Base-by-base conservation (phyloP, 2,329 filamentous ascomycete genomes). In the Botrytis medusae region DNA sequence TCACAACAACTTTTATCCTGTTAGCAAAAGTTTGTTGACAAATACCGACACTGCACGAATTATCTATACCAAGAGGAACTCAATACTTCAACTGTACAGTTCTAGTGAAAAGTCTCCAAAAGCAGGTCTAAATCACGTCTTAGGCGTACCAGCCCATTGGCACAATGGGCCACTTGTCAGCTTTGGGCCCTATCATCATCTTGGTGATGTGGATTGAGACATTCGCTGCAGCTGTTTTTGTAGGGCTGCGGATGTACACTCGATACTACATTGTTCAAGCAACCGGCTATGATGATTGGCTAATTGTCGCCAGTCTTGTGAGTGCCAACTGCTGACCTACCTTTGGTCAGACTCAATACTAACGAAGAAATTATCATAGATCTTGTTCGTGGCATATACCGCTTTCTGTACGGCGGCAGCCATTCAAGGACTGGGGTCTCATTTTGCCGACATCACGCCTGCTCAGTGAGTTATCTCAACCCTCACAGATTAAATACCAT, bases 181-280 rank as follows among this genome's bases (percentile, higher is more conserved):
- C 14, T 51, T 34, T 71, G 32, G 69, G 69, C 9, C 69, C 69
- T 42, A 44, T 34, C 48, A 42, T 71, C 14, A 63, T 71, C 60
- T 46, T 37, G 44, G 69, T 71, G 59, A 54, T 71, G 46, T 71
- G 69, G 69, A n/a, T 37, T 32, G 29, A 71, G 34, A 71, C 69
- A 51, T 32, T 51, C 14, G 22, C 37, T 34, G 69, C 69, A 40
- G 44, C 34, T 6, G 6, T 63, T 7, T 71, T 71, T 20, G 59
- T 71, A 42, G 57, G 42, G 25, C 48, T 57, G 29, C 40, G 69
- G n/a, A 62, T 71, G 42, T 71, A 71, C 46, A 71, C 69, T 40
- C 59, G 69, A 34, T 42, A 54, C 40, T 48, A 29, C 8, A 51
- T 71, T 18, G 59, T 64, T 37, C 42, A 54, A 63, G 44, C 69